Percentiles rank a stretch among this genome's conserved stretches.
Evolutionary conservation across 495 filamentous ascomycete genomes (phyloP).

Genomic region (Clohesyomyces aquaticus): DNA sequence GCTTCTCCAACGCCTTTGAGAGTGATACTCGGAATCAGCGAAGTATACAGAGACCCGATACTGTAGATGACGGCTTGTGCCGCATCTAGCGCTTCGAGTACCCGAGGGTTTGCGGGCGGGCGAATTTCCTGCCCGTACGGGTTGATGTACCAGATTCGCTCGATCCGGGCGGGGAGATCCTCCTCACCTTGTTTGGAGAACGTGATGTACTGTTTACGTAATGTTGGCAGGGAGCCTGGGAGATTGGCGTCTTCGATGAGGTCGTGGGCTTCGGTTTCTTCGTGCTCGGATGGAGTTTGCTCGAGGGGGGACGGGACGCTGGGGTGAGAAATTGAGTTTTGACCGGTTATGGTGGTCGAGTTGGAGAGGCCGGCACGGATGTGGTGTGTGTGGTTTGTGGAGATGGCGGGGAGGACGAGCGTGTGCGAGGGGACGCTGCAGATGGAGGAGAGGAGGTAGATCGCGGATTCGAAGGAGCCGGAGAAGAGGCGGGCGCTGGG

Average conservation of each 20-base stretch:
- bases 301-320: slow-evolving; percentile 56
- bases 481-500: slow-evolving; percentile 48
- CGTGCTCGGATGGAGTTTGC: slow-evolving; percentile 32
- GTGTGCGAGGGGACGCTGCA: slow-evolving; percentile 75
- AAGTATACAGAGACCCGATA: slow-evolving; percentile 81
- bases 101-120: slow-evolving; percentile 76
- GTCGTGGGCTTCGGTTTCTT: slow-evolving; percentile 45
- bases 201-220: slow-evolving; percentile 75
- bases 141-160: slow-evolving; percentile 94
- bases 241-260: slow-evolving; percentile 83
- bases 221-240: slow-evolving; percentile 77
- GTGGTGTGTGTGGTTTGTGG: slow-evolving; percentile 91
- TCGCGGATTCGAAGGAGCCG: slow-evolving; percentile 48
- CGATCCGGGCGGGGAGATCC: slow-evolving; percentile 75
- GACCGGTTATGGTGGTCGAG: slow-evolving; percentile 80
- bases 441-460: slow-evolving; percentile 63
- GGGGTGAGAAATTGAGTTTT: slow-evolving; percentile 92
- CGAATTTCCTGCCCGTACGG: slow-evolving; percentile 91
- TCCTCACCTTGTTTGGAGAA: slow-evolving; percentile 72
- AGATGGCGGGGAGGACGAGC: slow-evolving; percentile 83
- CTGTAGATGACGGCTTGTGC: slow-evolving; percentile 79
- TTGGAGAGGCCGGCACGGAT: slow-evolving; percentile 81
- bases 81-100: slow-evolving; percentile 64
- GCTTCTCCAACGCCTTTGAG: slow-evolving; percentile 65
- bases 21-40: slow-evolving; percentile 75